Percentiles rank a stretch among this genome's conserved stretches.
phyloP scores from a whole-genome alignment of 2,329 filamentous ascomycete species.

The Pyricularia pennisetigena region DNA sequence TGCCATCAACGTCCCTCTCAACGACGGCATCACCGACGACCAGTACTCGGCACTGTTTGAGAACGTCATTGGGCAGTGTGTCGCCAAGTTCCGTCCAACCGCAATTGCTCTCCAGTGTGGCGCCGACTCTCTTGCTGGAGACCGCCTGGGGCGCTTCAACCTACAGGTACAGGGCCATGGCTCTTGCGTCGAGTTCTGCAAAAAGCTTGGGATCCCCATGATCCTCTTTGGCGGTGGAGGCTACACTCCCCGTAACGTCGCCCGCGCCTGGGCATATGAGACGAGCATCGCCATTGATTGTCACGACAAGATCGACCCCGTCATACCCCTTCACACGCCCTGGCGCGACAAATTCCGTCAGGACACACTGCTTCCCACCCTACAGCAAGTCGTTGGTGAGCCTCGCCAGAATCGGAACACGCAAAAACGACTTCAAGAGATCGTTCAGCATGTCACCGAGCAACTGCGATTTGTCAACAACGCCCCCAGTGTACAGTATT shows the following conservation, averaged over 20 bases:
- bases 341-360: slow-evolving; percentile 85
- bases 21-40: slow-evolving; percentile 84
- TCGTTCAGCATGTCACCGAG: slow-evolving; percentile 70
- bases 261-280: slow-evolving; percentile 93
- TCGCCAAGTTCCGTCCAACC: slow-evolving; percentile 75
- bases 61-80: slow-evolving; percentile 65
- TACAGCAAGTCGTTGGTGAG: slow-evolving; percentile 63
- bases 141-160: slow-evolving; percentile 91
- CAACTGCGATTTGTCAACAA: slow-evolving; percentile 78
- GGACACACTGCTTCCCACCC: slow-evolving; percentile 77
- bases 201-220: slow-evolving; percentile 68
- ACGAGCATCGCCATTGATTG: slow-evolving; percentile 80
- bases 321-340: slow-evolving; percentile 70
- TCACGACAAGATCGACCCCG: slow-evolving; percentile 57
- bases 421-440: slow-evolving; percentile 62
- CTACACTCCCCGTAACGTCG: slow-evolving; percentile 94
- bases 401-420: slow-evolving; percentile 70
- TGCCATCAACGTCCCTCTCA: slow-evolving; percentile 79
- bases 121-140: slow-evolving; percentile 87
- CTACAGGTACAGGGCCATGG: slow-evolving; percentile 93
- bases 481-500: slow-evolving; percentile 81
- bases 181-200: slow-evolving; percentile 82
- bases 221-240: slow-evolving; percentile 90
- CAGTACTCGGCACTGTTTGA: slow-evolving; percentile 84
- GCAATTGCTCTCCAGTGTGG: slow-evolving; percentile 94